Conservation (phyloP, 768 basidiomycete genomes). For the Russula emetica region DNA sequence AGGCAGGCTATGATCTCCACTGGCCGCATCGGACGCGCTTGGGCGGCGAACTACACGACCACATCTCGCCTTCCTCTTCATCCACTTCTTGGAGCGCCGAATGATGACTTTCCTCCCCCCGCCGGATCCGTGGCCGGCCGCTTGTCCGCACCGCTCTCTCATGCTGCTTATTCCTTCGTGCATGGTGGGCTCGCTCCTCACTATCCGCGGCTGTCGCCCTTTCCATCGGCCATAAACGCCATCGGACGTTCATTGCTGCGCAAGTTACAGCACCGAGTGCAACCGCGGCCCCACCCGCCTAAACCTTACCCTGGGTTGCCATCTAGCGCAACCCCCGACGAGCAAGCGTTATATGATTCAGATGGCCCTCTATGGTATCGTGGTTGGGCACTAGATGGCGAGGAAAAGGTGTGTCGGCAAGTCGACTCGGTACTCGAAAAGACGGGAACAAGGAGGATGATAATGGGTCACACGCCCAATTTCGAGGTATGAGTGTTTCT, state of each 20-base stretch:
- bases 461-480: constrained; percentile 97
- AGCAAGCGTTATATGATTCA: constrained; percentile 63
- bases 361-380: constrained; percentile 94
- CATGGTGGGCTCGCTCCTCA: constrained; percentile 86
- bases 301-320: constrained; percentile 72
- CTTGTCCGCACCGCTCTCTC: constrained; percentile 49
- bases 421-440: constrained; percentile 67
- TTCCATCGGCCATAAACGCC: constrained; percentile 78
- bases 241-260: constrained; percentile 63
- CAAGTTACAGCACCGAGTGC: constrained; percentile 66
- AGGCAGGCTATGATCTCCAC: constrained; percentile 71
- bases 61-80: constrained; percentile 80
- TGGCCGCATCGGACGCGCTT: constrained; percentile 75
- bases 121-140: constrained; percentile 36
- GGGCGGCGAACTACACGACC: constrained; percentile 82
- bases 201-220: constrained; percentile 72
- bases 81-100: constrained; percentile 59
- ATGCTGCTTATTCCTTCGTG: constrained; percentile 84
- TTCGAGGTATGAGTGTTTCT: constrained; percentile 50
- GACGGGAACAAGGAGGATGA: constrained; percentile 80
- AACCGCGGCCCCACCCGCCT: constrained; percentile 76
- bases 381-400: constrained; percentile 78
- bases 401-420: constrained; percentile 61
- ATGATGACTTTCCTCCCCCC: constrained; percentile 47
- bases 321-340: constrained; percentile 54